Conservation (phyloP, 164 flowering plant genomes). For the Akebia trifoliata region DNA sequence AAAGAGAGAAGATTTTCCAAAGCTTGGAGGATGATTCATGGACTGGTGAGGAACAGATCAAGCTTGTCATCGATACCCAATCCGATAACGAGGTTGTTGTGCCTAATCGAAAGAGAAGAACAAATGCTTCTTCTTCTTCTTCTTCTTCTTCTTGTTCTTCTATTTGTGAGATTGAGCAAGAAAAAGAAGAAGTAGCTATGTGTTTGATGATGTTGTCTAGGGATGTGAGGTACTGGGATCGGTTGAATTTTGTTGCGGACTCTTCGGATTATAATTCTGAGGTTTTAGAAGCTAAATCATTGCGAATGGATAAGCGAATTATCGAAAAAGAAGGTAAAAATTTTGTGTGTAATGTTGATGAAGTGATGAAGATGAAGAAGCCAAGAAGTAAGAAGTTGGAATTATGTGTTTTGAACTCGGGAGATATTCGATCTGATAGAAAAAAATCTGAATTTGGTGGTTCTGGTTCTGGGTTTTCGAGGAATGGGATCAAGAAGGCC, state of each 20-base stretch:
- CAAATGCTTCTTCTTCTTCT: too few relatives aligned
- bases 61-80: too few relatives aligned
- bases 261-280: constrained; percentile 67
- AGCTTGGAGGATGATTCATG: constrained; percentile 31
- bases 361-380: constrained; percentile 24
- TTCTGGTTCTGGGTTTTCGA: constrained; percentile 22
- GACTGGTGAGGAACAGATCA: too few relatives aligned
- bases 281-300: constrained; percentile 54
- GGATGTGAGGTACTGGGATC: constrained; percentile 46
- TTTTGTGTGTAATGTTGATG: constrained; percentile 15
- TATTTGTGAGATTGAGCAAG: constrained; percentile 62
- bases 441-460: constrained; percentile 27
- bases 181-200: constrained; percentile 69
- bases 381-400: constrained; percentile 25
- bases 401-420: constrained; percentile 21
- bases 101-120: too few relatives aligned
- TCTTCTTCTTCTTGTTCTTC: too few relatives aligned
- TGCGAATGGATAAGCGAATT: constrained; percentile 24
- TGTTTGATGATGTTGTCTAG: constrained; percentile 84
- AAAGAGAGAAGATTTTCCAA: constrained; percentile 27
- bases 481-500: constrained; percentile 25
- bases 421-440: constrained; percentile 21
- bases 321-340: constrained; percentile 20
- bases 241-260: constrained; percentile 41
- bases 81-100: too few relatives aligned